Conservation (phyloP, 768 basidiomycete genomes). For the Kwoniella pini region DNA sequence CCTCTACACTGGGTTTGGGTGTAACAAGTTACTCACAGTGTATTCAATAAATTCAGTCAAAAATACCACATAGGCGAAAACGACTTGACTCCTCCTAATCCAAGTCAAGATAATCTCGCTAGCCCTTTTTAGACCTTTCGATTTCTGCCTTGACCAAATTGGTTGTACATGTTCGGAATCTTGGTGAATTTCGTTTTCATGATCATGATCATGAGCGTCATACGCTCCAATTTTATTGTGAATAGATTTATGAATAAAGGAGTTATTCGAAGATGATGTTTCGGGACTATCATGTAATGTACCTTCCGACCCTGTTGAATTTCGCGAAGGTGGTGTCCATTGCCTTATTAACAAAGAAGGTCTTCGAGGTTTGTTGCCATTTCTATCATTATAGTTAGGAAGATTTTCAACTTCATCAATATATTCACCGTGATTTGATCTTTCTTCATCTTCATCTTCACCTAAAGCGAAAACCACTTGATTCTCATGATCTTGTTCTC, state of each 20-base stretch:
- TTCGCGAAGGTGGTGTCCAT: slow-evolving; percentile 22
- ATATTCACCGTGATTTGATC: not conserved
- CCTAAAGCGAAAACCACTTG: slow-evolving; percentile 45
- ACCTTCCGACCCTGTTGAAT: slow-evolving; percentile 35
- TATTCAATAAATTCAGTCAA: slow-evolving; percentile 76
- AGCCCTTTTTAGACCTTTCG: slow-evolving; percentile 14
- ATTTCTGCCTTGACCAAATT: slow-evolving; percentile 13
- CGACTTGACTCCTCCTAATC: slow-evolving; percentile 65
- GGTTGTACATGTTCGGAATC: slow-evolving; percentile 20
- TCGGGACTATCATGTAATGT: slow-evolving; percentile 37
- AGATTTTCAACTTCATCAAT: slow-evolving; percentile 2
- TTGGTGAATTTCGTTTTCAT: not conserved
- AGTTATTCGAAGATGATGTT: slow-evolving; percentile 18
- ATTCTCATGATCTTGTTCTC: slow-evolving; percentile 7
- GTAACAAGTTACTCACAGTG: slow-evolving; percentile 55
- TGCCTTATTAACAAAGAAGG: slow-evolving; percentile 30
- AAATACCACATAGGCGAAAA: slow-evolving; percentile 69
- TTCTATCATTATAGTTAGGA: not conserved
- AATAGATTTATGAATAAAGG: slow-evolving; percentile 16
- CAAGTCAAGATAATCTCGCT: slow-evolving; percentile 45
- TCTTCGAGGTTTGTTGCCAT: slow-evolving; percentile 11
- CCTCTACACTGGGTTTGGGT: no score
- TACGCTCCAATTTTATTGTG: slow-evolving; percentile 15
- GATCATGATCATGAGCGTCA: slow-evolving; percentile 19
- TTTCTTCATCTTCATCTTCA: slow-evolving; percentile 29